A percentile compares a stretch with the other conserved stretches of the same genome.
phyloP scores from a whole-genome alignment of 1,284 basidiomycete species.

The Kalmanozyma brasiliensis region DNA sequence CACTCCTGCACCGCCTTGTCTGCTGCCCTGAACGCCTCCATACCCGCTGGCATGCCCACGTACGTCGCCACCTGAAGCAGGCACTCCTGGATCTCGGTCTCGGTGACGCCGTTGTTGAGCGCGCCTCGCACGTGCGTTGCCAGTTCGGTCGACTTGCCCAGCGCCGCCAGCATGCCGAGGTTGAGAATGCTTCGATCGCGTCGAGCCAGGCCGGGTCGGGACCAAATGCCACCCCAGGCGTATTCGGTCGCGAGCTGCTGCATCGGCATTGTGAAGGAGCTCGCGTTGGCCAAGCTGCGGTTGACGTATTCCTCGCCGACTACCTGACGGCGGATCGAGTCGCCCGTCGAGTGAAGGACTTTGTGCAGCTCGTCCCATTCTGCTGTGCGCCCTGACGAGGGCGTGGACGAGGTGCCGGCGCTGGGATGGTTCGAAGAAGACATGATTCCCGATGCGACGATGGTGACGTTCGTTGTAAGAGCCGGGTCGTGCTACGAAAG shows the following conservation, averaged over 20 bases:
- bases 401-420: background rate
- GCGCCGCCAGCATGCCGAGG: constrained; percentile 39
- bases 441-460: constrained; percentile 4
- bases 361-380: constrained; percentile 27
- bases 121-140: constrained; percentile 42
- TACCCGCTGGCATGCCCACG: constrained; percentile 43
- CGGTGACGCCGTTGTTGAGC: constrained; percentile 47
- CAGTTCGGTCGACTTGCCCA: constrained; percentile 38
- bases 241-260: constrained; percentile 36
- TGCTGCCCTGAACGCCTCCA: constrained; percentile 41
- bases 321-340: constrained; percentile 31
- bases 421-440: background rate
- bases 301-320: constrained; percentile 36
- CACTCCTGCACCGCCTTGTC: constrained; percentile 49
- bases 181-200: constrained; percentile 46
- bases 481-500: too few relatives aligned
- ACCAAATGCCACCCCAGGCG: constrained; percentile 44
- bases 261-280: constrained; percentile 32
- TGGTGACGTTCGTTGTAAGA: background rate
- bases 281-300: constrained; percentile 26
- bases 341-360: constrained; percentile 18
- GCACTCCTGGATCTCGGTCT: constrained; percentile 37
- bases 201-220: constrained; percentile 26
- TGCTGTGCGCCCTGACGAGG: constrained; percentile 6
- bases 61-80: constrained; percentile 43